Evolutionary conservation across 2,329 filamentous ascomycete genomes (phyloP).

Genomic region (Cladophialophora exuberans): DNA sequence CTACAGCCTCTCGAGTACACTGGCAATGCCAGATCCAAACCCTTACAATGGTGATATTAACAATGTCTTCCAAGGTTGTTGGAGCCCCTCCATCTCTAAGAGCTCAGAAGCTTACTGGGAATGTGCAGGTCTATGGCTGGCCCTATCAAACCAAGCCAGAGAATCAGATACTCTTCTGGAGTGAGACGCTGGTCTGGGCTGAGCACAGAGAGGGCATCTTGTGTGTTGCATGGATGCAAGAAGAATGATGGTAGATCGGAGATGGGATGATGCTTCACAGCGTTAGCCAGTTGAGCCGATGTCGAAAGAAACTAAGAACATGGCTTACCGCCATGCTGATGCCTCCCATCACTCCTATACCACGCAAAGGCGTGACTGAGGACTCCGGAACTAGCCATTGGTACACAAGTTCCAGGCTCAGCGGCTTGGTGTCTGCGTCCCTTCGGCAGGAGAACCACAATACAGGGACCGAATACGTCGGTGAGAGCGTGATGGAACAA

Average conservation of each 20-base stretch:
- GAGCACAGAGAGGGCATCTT: conserved; percentile 74
- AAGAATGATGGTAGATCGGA: conserved; percentile 81
- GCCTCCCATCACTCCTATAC: conserved; percentile 68
- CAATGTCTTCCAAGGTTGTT: conserved; percentile 35
- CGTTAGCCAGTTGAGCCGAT: conserved; percentile 27
- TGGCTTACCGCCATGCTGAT: conserved; percentile 73
- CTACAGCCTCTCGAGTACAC: too few species aligned
- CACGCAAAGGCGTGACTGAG: conserved; percentile 64
- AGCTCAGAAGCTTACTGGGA: conserved; percentile 64
- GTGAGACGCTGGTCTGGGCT: conserved; percentile 45
- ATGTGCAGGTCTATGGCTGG: conserved; percentile 77
- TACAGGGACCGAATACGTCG: conserved; percentile 74
- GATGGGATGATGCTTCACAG: conserved; percentile 75
- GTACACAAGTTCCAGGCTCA: conserved; percentile 71
- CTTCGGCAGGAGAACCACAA: conserved; percentile 73
- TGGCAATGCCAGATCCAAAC: not conserved
- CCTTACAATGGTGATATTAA: too few species aligned
- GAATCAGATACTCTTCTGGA: conserved; percentile 72
- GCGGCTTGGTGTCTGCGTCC: conserved; percentile 58
- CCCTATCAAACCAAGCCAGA: conserved; percentile 89
- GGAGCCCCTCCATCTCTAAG: conserved; percentile 21
- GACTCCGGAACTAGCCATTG: conserved; percentile 69
- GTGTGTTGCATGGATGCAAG: conserved; percentile 88
- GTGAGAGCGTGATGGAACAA: conserved; percentile 66
- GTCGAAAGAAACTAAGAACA: conserved; percentile 12